Base-by-base conservation (phyloP, 345 rosid species). In the Eucalyptus pauciflora region DNA sequence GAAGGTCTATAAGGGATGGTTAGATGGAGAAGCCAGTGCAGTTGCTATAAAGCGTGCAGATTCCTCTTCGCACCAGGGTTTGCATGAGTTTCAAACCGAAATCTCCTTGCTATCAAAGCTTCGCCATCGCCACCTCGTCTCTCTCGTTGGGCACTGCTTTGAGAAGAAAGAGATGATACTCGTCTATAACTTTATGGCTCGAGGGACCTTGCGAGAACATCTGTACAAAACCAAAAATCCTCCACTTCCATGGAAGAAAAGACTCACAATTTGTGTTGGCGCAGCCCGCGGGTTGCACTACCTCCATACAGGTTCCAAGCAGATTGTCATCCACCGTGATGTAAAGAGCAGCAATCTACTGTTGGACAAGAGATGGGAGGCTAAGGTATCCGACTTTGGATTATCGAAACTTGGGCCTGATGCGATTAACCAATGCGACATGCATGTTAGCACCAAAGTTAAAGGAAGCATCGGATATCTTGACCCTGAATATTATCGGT, bases 1-100 rank as follows among this genome's bases (percentile, higher is more conserved):
- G 41, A 87, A 91, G 18, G 94, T 93, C 45, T 93, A 90, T 48
- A 92, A 89, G 87, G 94, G 94, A 9, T 58, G 27, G 27, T 80
- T 92, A 10, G 91, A 91, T 22, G 88, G 88, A 7, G 93, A 90
- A 33, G 49, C 86, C 22, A 88, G 89, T 3, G 62, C 88, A 4
- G 92, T 92, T 41, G 96, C 94, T 10, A 89, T 93, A 76, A 94
- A 94, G 88, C 90, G 96, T 10, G 87, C 92, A 24, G 80, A 90
- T 62, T 85, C 92, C 37, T 88, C 90, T 43, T 94, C 94, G 6
- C 85, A 41, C 11, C 94, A 93, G 87, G 94, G 94, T 17, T 48
- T 83, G 27, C 89, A 81, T 11, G 93, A 94, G 92, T 94, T 93
- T 89, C 86, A 33, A 37, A 93, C 92, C 7, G 94, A 94, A 88